A percentile compares a stretch with the other conserved stretches of the same genome.
Conservation (phyloP, 768 basidiomycete species). For the Mycena olivaceomarginata region DNA sequence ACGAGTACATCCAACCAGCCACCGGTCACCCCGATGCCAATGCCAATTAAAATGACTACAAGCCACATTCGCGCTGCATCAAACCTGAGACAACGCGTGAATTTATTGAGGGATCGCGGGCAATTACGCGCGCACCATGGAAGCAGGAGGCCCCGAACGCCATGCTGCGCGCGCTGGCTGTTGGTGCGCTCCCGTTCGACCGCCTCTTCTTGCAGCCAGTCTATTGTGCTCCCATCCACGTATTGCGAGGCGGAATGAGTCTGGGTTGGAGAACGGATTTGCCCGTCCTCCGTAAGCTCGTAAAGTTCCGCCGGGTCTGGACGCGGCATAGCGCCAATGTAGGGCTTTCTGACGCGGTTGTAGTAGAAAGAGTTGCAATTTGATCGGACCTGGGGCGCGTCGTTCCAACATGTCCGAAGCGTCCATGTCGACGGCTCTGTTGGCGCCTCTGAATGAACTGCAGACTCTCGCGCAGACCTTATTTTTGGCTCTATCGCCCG, state of each 20-base stretch:
- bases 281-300: constrained; percentile 68
- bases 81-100: constrained; percentile 43
- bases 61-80: constrained; percentile 81
- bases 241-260: constrained; percentile 61
- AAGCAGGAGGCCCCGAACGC: constrained; percentile 73
- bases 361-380: no score
- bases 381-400: no score
- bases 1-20: constrained; percentile 86
- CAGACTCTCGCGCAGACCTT: constrained; percentile 80
- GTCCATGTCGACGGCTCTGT: constrained; percentile 79
- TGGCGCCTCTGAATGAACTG: constrained; percentile 77
- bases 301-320: constrained; percentile 60
- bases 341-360: not conserved
- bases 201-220: constrained; percentile 82
- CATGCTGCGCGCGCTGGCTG: constrained; percentile 67
- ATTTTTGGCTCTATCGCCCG: constrained; percentile 84
- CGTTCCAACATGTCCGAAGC: constrained; percentile 37
- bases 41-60: constrained; percentile 78
- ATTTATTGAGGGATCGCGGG: not conserved
- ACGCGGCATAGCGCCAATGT: constrained; percentile 27
- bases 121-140: constrained; percentile 55
- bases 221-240: constrained; percentile 77
- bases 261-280: constrained; percentile 51
- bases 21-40: constrained; percentile 81
- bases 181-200: constrained; percentile 76